A percentile compares a stretch with the other conserved stretches of the same genome.
Evolutionary conservation across 192 early-diverging fungal species (phyloP).

Genomic region (Backusella tarrabulga): DNA sequence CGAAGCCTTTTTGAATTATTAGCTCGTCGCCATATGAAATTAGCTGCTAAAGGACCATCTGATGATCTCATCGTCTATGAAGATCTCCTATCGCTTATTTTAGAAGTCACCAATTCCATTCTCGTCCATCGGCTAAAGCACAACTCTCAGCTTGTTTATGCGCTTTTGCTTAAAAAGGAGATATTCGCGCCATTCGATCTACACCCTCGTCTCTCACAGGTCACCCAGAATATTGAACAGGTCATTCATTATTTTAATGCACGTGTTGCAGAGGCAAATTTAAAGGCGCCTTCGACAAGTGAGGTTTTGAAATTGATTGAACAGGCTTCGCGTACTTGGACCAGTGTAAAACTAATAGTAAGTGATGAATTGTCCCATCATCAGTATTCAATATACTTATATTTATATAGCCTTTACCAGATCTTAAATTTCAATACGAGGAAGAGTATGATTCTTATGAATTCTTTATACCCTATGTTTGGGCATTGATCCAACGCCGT

Average conservation of each 20-base stretch:
- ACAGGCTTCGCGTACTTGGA: conserved; percentile 62
- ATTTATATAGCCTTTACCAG: conserved; percentile 37
- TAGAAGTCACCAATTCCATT: conserved; percentile 73
- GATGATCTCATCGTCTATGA: conserved; percentile 58
- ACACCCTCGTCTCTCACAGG: conserved; percentile 48
- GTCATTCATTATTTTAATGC: conserved; percentile 65
- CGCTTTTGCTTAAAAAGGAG: conserved; percentile 64
- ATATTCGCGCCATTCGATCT: conserved; percentile 57
- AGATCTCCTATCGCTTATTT: conserved; percentile 62
- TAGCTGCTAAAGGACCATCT: conserved; percentile 22
- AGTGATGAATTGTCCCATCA: not conserved
- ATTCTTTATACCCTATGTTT: conserved; percentile 72
- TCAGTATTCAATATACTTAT: conserved; percentile 7
- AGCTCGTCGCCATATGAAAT: conserved; percentile 64
- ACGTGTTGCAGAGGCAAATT: conserved; percentile 60
- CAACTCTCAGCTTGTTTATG: conserved; percentile 71
- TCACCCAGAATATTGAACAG: conserved; percentile 66
- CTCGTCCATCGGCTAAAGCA: conserved; percentile 57
- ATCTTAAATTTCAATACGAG: conserved; percentile 70
- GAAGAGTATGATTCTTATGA: conserved; percentile 53
- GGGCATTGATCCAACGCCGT: conserved; percentile 57
- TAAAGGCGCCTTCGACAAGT: conserved; percentile 61
- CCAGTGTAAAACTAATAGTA: conserved; percentile 50
- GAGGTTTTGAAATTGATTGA: conserved; percentile 68
- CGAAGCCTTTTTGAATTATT: conserved; percentile 65